Evolutionary conservation across 2,329 filamentous ascomycete genomes (phyloP), one percentile per base, ranked within the genome.

Genomic region (Cytospora piceicola): DNA sequence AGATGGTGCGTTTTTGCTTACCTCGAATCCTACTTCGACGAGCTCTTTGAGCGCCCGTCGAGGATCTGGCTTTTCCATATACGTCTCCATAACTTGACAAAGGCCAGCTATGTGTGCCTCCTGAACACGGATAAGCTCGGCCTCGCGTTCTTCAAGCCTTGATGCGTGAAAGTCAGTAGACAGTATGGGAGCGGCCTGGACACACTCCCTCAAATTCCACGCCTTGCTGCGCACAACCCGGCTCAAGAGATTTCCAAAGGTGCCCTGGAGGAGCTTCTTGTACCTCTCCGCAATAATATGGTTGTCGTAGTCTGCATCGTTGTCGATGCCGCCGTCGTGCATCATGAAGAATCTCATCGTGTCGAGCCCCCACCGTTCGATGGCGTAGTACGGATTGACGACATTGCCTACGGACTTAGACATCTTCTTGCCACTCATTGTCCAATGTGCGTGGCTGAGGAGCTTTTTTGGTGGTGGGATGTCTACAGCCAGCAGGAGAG

Each of bases 341-440:
- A 93, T 86, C 69, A 99, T 85, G 76, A 94, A 99, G 78, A 91
- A 98, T 12, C 95, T 90, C 83, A 99, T 88, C 0, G 89, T 85
- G 75, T 99, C 96, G 5, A 93, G 82, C 2, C 93, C 93, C 78
- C 93, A 99, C 8, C 94, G 87, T 69, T 97, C 90, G 57, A 98
- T 85, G 15, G 95, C 95, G 71, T 93, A 93, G 74, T 96, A 93
- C 0, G 95, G 95, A 73, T 97, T 95, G 53, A 99, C 94, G 1
- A 96, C 94, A 75, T 97, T 97, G 68, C 95, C 95, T 2, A 90
- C 87, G 1, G 92, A 96, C 77, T 99, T 99, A 68, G 94, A 94
- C 94, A 99, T 99, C 77, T 99, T 99, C 71, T 89, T 87, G 61
- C 88, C 88, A 64, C 91, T 92, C 79, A 99, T 89, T 17, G 93